These are phyloP conservation scores for Metschnikowia hibisci DNA, from an alignment of 805 yeast species.

Conservation along the genomic window DNA sequence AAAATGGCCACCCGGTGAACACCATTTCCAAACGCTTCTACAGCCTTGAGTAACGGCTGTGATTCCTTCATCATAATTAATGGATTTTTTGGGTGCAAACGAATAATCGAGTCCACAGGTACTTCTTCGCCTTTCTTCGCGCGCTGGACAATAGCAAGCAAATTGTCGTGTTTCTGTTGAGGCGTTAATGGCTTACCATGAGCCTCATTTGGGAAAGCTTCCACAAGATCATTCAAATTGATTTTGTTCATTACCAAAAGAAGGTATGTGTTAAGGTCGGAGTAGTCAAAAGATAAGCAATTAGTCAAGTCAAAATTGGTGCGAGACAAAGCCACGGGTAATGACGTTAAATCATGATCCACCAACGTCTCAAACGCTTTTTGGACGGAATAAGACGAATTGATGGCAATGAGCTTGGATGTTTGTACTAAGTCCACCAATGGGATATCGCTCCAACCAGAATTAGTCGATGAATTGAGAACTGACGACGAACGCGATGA, in stretches of 20 bases:
- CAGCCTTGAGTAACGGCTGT: slow-evolving; percentile 67
- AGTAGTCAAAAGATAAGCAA: slow-evolving; percentile 85
- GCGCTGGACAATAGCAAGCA: slow-evolving; percentile 43
- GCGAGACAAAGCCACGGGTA: slow-evolving; percentile 57
- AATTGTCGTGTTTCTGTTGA: slow-evolving; percentile 33
- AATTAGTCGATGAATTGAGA: slow-evolving; percentile 10
- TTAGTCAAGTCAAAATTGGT: slow-evolving; percentile 46
- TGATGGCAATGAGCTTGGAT: slow-evolving; percentile 70
- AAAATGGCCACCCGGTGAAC: slow-evolving; percentile 90
- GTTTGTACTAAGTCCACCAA: slow-evolving; percentile 72
- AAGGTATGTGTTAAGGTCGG: slow-evolving; percentile 84
- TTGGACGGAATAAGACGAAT: slow-evolving; percentile 70
- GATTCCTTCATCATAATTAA: slow-evolving; percentile 70
- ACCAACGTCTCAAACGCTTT: slow-evolving; percentile 79
- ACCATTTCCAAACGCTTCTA: slow-evolving; percentile 88
- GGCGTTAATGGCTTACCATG: slow-evolving; percentile 22
- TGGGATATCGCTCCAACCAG: slow-evolving; percentile 71
- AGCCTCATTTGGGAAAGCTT: slow-evolving; percentile 23
- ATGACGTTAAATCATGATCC: slow-evolving; percentile 70
- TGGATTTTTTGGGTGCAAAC: slow-evolving; percentile 83
- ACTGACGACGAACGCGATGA: slow-evolving; percentile 16
- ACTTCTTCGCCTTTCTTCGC: slow-evolving; percentile 89
- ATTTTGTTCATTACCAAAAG: slow-evolving; percentile 77
- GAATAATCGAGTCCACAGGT: slow-evolving; percentile 84
- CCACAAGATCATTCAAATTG: slow-evolving; percentile 33